Conservation (phyloP, 768 basidiomycete genomes). For the Lentinula sp. region DNA sequence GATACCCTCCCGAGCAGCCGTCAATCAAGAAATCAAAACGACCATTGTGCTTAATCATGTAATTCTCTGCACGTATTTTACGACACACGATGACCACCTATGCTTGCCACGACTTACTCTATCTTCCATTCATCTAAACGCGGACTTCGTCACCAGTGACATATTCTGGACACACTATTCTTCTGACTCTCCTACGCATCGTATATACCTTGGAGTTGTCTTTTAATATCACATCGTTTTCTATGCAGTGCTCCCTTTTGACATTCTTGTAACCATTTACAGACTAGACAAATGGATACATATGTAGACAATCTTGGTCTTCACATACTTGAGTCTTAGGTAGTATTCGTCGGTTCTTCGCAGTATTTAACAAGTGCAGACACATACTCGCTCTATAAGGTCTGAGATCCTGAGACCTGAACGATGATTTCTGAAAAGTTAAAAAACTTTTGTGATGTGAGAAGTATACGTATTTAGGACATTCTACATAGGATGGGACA, state of each 20-base stretch:
- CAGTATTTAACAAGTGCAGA: background rate
- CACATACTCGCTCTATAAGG: too few species aligned
- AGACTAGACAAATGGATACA: background rate
- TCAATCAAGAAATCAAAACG: slow-evolving; percentile 25
- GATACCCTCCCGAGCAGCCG: slow-evolving; percentile 46
- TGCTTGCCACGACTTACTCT: background rate
- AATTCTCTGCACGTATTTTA: slow-evolving; percentile 7
- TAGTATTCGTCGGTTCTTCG: background rate
- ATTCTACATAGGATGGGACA: background rate
- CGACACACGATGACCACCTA: background rate
- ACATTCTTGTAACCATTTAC: background rate
- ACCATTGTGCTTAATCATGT: slow-evolving; percentile 29
- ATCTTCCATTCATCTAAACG: background rate
- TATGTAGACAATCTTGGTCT: too few species aligned
- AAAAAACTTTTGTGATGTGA: too few species aligned
- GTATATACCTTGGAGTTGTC: background rate
- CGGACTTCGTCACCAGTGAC: background rate
- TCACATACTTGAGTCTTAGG: background rate
- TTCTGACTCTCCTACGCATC: background rate
- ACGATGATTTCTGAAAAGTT: too few species aligned
- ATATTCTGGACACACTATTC: background rate
- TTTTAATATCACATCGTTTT: background rate
- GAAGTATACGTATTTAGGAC: too few species aligned
- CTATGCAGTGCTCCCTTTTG: background rate
- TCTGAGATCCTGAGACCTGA: too few species aligned